Conservation (phyloP, 331 rosid species). For the Prunus yedoensis region DNA sequence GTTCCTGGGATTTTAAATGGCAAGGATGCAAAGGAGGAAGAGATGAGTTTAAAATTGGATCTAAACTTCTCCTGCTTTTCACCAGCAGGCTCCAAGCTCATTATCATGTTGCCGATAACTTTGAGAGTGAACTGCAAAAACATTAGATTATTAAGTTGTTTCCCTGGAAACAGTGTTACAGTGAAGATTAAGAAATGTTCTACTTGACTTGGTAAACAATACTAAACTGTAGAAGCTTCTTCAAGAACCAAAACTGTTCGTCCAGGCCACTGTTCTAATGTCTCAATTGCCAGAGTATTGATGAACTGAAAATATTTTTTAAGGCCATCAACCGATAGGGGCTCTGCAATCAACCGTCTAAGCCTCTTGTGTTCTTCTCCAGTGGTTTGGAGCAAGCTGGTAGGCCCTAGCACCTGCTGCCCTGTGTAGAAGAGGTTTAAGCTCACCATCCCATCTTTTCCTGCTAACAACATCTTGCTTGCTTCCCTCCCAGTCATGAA, state of each 20-base stretch:
- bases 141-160: neutral
- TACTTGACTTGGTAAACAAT: neutral
- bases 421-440: slow-evolving; percentile 77
- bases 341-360: slow-evolving; percentile 72
- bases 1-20: slow-evolving; percentile 83
- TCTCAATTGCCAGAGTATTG: slow-evolving; percentile 58
- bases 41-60: slow-evolving; percentile 71
- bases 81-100: slow-evolving; percentile 83
- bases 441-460: slow-evolving; percentile 80
- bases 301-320: slow-evolving; percentile 75
- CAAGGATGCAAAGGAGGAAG: slow-evolving; percentile 81
- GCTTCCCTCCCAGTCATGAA: slow-evolving; percentile 94
- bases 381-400: slow-evolving; percentile 72
- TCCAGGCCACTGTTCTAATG: slow-evolving; percentile 65
- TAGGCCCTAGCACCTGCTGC: slow-evolving; percentile 74
- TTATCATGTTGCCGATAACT: slow-evolving; percentile 90
- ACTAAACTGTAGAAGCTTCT: slow-evolving; percentile 86
- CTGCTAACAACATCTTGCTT: slow-evolving; percentile 67
- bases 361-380: slow-evolving; percentile 85
- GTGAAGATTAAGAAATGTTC: neutral
- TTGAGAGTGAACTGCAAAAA: slow-evolving; percentile 68
- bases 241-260: slow-evolving; percentile 59
- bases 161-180: neutral
- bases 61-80: slow-evolving; percentile 82
- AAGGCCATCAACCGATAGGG: slow-evolving; percentile 72